These are phyloP conservation scores for Leishmania martiniquensis DNA, from an alignment of 208 protist genomes.

Conservation along the genomic window DNA sequence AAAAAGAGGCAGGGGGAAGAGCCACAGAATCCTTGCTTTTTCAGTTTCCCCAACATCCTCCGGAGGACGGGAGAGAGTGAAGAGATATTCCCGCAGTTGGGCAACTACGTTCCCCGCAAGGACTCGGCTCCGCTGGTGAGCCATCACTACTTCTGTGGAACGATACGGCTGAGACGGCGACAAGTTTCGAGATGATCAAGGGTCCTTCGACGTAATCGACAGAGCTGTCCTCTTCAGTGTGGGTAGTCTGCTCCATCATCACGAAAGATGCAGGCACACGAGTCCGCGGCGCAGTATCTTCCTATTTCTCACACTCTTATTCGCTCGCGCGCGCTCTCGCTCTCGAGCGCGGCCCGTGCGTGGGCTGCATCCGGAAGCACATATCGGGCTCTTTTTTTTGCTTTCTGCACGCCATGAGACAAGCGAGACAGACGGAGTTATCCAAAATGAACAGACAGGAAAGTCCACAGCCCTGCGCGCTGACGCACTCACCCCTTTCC, in stretches of 20 bases:
- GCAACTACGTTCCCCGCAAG: neutral
- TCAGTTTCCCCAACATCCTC: neutral
- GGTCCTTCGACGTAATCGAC: neutral
- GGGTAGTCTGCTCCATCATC: neutral
- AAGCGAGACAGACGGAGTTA: neutral
- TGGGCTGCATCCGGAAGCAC: conserved; percentile 1
- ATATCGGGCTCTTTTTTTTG: neutral
- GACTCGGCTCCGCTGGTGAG: neutral
- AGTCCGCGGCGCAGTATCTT: neutral
- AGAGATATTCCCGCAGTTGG: neutral
- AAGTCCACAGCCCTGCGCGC: no score
- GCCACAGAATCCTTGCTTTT: neutral
- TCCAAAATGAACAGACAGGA: neutral
- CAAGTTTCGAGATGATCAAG: neutral
- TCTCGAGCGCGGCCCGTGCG: neutral
- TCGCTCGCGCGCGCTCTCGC: neutral
- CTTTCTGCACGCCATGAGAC: neutral
- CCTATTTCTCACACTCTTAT: neutral
- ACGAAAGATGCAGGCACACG: neutral
- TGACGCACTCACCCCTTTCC: neutral
- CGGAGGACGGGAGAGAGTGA: neutral
- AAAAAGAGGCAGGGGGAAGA: neutral
- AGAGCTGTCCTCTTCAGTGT: neutral
- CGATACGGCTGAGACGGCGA: neutral
- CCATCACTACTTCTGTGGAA: neutral